These are phyloP conservation scores for Phylloporus sp. DNA, from an alignment of 1,284 basidiomycete genomes.

Conservation along the genomic window DNA sequence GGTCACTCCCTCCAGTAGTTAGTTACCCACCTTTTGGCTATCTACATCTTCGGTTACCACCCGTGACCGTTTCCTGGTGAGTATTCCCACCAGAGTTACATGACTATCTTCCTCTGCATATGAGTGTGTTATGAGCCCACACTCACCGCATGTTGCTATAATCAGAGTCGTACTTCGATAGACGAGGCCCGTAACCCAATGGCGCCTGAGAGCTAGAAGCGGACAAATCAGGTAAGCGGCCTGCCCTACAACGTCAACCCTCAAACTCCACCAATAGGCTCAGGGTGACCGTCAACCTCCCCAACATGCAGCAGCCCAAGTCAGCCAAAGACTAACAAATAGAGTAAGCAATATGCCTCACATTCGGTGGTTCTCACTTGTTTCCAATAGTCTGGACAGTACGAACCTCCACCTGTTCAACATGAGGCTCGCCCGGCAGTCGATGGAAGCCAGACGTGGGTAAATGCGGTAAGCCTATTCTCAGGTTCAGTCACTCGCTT, in stretches of 20 bases:
- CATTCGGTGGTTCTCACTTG: neutral
- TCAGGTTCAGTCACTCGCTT: neutral
- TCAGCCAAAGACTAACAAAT: neutral
- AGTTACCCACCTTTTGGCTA: no score
- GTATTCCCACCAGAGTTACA: no score
- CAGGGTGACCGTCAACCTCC: neutral
- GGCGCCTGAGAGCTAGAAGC: constrained; percentile 1
- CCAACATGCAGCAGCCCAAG: neutral
- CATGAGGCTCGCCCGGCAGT: neutral
- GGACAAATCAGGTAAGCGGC: neutral
- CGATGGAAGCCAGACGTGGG: neutral
- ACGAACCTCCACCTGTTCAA: neutral
- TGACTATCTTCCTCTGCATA: no score
- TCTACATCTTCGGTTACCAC: no score
- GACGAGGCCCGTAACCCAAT: constrained; percentile 5
- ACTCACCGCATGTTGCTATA: no score
- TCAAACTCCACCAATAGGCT: neutral
- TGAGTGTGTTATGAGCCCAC: no score
- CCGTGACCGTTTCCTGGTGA: no score
- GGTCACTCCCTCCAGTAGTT: no score
- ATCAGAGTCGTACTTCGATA: no score
- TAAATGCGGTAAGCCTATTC: neutral
- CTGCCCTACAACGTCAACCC: neutral
- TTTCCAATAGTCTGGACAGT: neutral
- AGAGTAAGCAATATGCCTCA: neutral